Evolutionary conservation across 306 rosid species (phyloP), one percentile per base, ranked within the genome.

Genomic region (Dryas alaskensis): DNA sequence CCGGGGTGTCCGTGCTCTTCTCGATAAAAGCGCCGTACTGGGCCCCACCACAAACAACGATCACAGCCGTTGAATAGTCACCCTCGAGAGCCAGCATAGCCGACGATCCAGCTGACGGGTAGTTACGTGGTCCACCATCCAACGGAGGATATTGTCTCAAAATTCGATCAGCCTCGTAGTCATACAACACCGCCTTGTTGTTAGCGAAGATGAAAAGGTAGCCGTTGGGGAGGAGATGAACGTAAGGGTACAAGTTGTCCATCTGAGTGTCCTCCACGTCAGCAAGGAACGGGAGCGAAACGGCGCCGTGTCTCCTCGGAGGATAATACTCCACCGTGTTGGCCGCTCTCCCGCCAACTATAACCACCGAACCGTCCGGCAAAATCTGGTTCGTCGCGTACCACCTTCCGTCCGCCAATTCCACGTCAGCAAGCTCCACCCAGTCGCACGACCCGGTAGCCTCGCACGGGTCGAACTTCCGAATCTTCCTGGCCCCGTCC

Each of bases 71-170:
- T 4, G 96, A 78, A 43, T 83, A 82, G 11, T 89, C 97, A 0
- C 88, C 88, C 7, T 69, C 67, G 0, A 90, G 81, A 0, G 96
- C 74, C 12, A 90, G 80, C 98, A 93, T 93, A 3, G 64, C 93
- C 0, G 98, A 93, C 0, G 97, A 90, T 2, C 98, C 98, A 0
- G 96, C 98, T 6, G 98, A 93, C 3, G 98, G 98, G 75, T 93
- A 93, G 51, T 93, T 93, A 19, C 98, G 71, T 0, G 98, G 97
- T 3, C 98, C 98, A 11, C 98, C 98, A 4, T 81, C 88, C 69
- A 93, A 80, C 73, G 80, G 79, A 16, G 97, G 97, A 58, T 71
- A 90, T 50, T 79, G 66, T 16, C 19, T 86, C 49, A 84, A 11
- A 0, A 90, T 22, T 13, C 22, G 22, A 47, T 89, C 81, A 0